Conservation (phyloP, 2,329 filamentous ascomycete genomes). For the Curvularia sp. region DNA sequence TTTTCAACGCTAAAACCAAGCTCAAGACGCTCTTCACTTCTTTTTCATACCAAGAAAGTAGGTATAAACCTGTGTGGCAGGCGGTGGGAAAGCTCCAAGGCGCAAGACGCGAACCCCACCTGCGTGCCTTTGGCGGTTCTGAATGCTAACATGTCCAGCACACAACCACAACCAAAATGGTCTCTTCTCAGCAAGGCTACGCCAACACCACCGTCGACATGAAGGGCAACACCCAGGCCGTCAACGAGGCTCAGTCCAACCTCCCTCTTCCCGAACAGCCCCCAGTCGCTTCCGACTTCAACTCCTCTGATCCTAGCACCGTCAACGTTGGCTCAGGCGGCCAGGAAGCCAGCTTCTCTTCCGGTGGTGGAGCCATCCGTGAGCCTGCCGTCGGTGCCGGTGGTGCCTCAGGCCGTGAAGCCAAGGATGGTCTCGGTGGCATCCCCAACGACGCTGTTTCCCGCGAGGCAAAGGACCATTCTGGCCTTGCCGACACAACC, state of each 20-base stretch:
- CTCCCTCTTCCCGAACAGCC: slow-evolving; percentile 82
- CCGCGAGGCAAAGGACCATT: slow-evolving; percentile 54
- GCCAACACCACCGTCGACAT: slow-evolving; percentile 32
- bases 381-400: slow-evolving; percentile 61
- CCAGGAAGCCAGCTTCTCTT: slow-evolving; percentile 53
- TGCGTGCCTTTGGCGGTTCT: neutral
- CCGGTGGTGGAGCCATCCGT: slow-evolving; percentile 55
- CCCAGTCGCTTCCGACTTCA: slow-evolving; percentile 77
- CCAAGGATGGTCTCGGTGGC: slow-evolving; percentile 62
- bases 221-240: slow-evolving; percentile 58
- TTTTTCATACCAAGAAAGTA: slow-evolving; percentile 18
- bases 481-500: slow-evolving; percentile 53
- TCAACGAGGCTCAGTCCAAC: slow-evolving; percentile 73
- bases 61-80: slow-evolving; percentile 5
- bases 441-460: slow-evolving; percentile 68
- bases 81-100: neutral
- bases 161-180: slow-evolving; percentile 27
- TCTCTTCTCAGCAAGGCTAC: slow-evolving; percentile 38
- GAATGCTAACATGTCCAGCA: slow-evolving; percentile 3
- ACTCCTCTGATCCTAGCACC: slow-evolving; percentile 71
- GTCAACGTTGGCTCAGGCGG: slow-evolving; percentile 74
- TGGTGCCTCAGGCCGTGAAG: slow-evolving; percentile 67
- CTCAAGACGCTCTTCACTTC: neutral
- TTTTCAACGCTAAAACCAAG: neutral
- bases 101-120: neutral